A percentile compares a stretch with the other conserved stretches of the same genome.
Conservation (phyloP, 2,329 filamentous ascomycete species). For the Scedosporium dehoogii region DNA sequence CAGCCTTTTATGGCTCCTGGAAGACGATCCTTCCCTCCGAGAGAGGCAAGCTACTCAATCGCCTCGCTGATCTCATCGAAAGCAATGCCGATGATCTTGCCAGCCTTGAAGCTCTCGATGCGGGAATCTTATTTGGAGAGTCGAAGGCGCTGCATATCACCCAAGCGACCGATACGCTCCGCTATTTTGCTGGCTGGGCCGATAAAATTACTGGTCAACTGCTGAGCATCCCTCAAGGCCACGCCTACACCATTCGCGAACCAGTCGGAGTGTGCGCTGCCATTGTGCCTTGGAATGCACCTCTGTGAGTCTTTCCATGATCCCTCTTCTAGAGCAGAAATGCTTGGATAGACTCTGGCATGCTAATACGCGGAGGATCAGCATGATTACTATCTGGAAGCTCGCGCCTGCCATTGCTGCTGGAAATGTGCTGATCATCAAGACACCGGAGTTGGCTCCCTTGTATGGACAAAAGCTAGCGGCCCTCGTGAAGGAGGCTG, state of each 20-base stretch:
- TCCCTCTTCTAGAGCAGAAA: background rate
- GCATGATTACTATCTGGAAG: conserved; percentile 63
- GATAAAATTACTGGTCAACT: conserved; percentile 62
- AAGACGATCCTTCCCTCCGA: background rate
- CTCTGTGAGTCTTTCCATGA: conserved; percentile 26
- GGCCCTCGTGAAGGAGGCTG: conserved; percentile 76
- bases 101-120: conserved; percentile 3
- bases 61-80: conserved; percentile 3
- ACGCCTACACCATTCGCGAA: conserved; percentile 59
- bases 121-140: conserved; percentile 13
- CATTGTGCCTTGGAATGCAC: conserved; percentile 54
- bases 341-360: conserved; percentile 41
- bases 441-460: conserved; percentile 85
- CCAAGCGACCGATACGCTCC: conserved; percentile 29
- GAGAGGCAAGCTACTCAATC: conserved; percentile 6
- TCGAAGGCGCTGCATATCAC: conserved; percentile 50
- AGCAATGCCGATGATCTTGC: background rate
- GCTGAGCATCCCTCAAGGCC: conserved; percentile 50
- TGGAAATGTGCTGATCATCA: conserved; percentile 90
- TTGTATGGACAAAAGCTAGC: conserved; percentile 82
- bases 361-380: conserved; percentile 54
- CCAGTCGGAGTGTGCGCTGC: conserved; percentile 57
- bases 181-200: conserved; percentile 61
- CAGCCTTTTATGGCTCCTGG: background rate
- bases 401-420: conserved; percentile 71